These are phyloP conservation scores for Quercus phellos DNA, from an alignment of 331 rosid species.

Conservation along the genomic window DNA sequence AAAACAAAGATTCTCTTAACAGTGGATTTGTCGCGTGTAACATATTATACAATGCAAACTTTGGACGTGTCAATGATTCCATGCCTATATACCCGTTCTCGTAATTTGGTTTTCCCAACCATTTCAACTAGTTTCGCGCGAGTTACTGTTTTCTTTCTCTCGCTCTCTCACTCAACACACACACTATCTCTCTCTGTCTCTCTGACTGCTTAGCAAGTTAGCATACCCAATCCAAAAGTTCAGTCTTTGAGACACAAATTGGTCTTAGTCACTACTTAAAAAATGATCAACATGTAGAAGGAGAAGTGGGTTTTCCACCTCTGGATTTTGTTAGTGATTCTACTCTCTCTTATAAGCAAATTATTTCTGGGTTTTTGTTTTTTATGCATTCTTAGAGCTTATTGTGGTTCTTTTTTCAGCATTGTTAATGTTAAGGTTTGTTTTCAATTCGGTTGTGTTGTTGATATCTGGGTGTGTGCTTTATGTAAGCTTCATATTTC, in stretches of 20 bases:
- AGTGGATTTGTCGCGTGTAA: neutral
- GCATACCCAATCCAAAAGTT: neutral
- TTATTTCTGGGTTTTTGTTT: neutral
- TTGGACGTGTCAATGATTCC: constrained; percentile 1
- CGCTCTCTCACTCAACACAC: neutral
- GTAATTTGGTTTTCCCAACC: neutral
- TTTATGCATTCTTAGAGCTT: neutral
- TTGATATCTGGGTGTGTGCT: neutral
- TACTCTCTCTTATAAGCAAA: neutral
- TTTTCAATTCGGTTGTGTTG: neutral
- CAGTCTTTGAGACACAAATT: neutral
- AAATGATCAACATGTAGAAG: neutral
- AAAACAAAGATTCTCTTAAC: neutral
- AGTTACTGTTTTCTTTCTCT: neutral
- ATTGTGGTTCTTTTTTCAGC: neutral
- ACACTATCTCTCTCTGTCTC: neutral
- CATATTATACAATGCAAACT: neutral
- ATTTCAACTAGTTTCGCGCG: constrained; percentile 4
- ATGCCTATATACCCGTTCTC: constrained; percentile 15
- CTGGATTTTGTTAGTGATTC: constrained; percentile 5
- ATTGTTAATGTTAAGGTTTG: neutral
- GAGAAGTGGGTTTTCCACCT: neutral
- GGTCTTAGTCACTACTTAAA: neutral
- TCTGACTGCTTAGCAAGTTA: neutral
- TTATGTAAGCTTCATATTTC: neutral